Conservation (phyloP, 805 yeast species). For the Candida vartiovaarae region DNA sequence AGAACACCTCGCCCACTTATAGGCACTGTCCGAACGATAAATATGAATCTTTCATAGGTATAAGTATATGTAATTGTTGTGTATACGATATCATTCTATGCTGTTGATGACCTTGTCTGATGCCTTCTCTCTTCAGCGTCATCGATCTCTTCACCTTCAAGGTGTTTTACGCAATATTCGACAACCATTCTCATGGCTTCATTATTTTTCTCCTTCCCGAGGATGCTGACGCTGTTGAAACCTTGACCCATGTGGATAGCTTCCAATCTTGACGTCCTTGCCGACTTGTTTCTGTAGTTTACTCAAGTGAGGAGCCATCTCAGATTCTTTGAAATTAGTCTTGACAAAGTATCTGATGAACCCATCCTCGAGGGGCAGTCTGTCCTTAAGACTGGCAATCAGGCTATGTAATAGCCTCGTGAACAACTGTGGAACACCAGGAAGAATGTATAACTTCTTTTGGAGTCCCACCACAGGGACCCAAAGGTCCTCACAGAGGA, state of each 20-base stretch:
- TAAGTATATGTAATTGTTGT: too few species aligned
- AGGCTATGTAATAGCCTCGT: constrained; percentile 42
- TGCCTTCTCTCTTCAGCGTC: constrained; percentile 44
- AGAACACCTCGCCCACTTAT: constrained; percentile 10
- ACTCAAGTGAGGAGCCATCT: constrained; percentile 57
- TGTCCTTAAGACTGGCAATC: constrained; percentile 33
- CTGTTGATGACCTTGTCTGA: constrained; percentile 2
- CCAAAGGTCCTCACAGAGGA: constrained; percentile 55
- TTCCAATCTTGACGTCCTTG: constrained; percentile 59
- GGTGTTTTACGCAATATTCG: constrained; percentile 33
- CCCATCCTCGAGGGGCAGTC: constrained; percentile 16
- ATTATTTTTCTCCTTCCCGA: constrained; percentile 44
- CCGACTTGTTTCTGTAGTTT: constrained; percentile 38
- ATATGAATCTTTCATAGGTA: too few species aligned
- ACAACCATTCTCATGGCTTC: constrained; percentile 39
- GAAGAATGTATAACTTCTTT: constrained; percentile 60
- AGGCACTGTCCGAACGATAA: background rate
- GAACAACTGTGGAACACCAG: constrained; percentile 80
- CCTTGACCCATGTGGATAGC: constrained; percentile 65
- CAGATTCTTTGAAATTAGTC: constrained; percentile 56
- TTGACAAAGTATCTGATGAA: constrained; percentile 50
- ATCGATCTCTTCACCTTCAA: constrained; percentile 52
- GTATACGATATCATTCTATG: background rate
- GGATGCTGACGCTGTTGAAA: constrained; percentile 64
- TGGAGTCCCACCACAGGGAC: constrained; percentile 76